Evolutionary conservation across 2,329 filamentous ascomycete genomes (phyloP), one percentile per base, ranked within the genome.

Genomic region (Aureobasidium sp.): DNA sequence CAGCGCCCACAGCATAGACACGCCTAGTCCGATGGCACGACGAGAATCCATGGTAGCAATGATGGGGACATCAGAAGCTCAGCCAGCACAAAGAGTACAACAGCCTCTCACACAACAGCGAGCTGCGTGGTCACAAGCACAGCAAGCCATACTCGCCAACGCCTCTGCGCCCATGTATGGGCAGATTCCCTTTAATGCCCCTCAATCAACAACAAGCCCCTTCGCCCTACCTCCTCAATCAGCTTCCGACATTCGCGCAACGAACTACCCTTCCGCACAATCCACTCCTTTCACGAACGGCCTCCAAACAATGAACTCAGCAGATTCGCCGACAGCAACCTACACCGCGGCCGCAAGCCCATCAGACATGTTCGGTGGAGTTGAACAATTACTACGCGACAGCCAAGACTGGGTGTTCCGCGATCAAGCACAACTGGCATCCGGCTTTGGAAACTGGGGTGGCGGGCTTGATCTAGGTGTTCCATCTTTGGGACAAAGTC

Each of bases 1-100:
- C 74, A 91, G 90, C 1, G 83, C 82, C 2, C 92, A 87, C 82
- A 36, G 63, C 3, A 82, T 59, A 81, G 85, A 87, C 59, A 80
- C 85, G 7, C 80, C 82, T 1, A 86, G 85, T 2, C 84, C 84
- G n/a, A 64, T 44, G 44, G 50, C 59, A 26, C 44, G 29, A 5
- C 62, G 44, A 15, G 39, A 20, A 20, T 64, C 63, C 17, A 47
- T 51, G 15, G 7, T 51, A 36, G n/a, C 57, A 24, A 43, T 43
- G 34, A 50, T 51, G 46, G 44, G 39, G 10, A n/a, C 32, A 17
- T 63, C 61, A 26, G 47, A 63, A 37, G 32, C 44, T 2, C 55
- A 46, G 39, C 53, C 41, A 52, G 27, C 34, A 9, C 66, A 65
- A 65, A 64, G 64, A 41, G 41, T 59, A 34, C 50, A 63, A 57